Percentiles rank a stretch among this genome's conserved stretches.
These are phyloP conservation scores for Pythium phragmiticola DNA, from an alignment of 352 stramenopile genomes.

Conservation along the genomic window DNA sequence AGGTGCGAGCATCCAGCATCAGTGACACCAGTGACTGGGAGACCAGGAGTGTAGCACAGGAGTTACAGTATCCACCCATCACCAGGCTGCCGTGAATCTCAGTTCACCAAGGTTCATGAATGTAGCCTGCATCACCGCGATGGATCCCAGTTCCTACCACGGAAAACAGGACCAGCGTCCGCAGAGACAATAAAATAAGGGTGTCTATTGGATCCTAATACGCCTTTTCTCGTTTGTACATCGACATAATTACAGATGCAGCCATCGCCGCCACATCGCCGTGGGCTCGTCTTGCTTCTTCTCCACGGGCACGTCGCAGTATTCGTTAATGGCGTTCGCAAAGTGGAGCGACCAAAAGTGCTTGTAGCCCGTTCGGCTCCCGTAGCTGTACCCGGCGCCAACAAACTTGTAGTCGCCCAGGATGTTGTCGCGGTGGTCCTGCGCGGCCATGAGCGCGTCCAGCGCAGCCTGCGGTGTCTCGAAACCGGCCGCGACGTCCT, in stretches of 20 bases:
- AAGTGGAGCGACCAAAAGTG: constrained; percentile 31
- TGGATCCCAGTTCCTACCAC: too few relatives aligned
- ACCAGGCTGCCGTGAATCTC: too few relatives aligned
- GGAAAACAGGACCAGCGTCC: too few relatives aligned
- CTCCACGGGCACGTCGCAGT: constrained; percentile 16
- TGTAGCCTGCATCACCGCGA: too few relatives aligned
- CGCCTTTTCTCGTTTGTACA: background rate
- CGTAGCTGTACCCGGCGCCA: constrained; percentile 27
- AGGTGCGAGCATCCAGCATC: too few relatives aligned
- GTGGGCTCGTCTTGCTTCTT: constrained; percentile 19
- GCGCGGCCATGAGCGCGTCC: constrained; percentile 29
- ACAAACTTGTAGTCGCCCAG: constrained; percentile 28
- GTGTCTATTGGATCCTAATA: constrained; percentile 8
- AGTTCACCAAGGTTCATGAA: too few relatives aligned
- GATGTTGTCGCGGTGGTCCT: constrained; percentile 32
- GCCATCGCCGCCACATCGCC: constrained; percentile 21
- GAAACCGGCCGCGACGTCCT: constrained; percentile 36
- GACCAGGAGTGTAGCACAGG: too few relatives aligned
- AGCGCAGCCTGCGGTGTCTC: constrained; percentile 25
- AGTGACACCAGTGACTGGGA: too few relatives aligned
- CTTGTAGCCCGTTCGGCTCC: constrained; percentile 22
- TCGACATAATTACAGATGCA: constrained; percentile 17
- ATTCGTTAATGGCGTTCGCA: constrained; percentile 28
- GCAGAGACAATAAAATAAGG: constrained; percentile 10
- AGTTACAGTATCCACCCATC: too few relatives aligned